A percentile compares a stretch with the other conserved stretches of the same genome.
These are phyloP conservation scores for Colletotrichum orbiculare DNA, from an alignment of 2,329 filamentous ascomycete genomes.

Conservation along the genomic window DNA sequence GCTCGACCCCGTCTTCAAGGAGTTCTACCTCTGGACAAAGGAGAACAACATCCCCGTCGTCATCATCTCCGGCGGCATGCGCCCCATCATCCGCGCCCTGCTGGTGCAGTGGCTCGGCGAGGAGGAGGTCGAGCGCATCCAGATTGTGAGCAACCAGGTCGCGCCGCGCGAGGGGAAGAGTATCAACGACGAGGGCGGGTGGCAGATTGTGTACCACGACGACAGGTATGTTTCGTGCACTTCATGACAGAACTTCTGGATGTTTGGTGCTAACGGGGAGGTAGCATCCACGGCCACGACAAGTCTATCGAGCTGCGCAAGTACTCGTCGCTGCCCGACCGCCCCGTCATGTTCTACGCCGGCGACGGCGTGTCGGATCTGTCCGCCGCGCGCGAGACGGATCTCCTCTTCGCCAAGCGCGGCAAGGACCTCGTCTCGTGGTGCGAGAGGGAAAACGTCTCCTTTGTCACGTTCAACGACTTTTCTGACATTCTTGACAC, in stretches of 20 bases:
- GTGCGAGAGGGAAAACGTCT: constrained; percentile 85
- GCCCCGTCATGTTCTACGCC: constrained; percentile 92
- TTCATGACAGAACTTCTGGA: neutral
- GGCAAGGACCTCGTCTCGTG: constrained; percentile 89
- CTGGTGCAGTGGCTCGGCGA: constrained; percentile 83
- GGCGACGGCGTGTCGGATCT: constrained; percentile 95
- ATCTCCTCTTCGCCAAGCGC: constrained; percentile 92
- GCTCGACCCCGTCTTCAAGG: constrained; percentile 87
- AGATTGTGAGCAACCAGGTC: constrained; percentile 92
- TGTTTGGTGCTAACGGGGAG: neutral
- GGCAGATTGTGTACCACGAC: constrained; percentile 90
- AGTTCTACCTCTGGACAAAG: constrained; percentile 87
- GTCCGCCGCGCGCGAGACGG: constrained; percentile 91
- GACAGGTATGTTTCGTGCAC: constrained; percentile 68
- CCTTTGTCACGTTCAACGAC: constrained; percentile 88
- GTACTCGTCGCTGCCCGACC: constrained; percentile 78
- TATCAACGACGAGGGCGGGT: constrained; percentile 84
- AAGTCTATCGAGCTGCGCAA: constrained; percentile 92
- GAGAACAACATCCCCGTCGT: constrained; percentile 90
- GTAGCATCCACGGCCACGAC: constrained; percentile 90
- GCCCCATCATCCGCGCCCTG: constrained; percentile 87
- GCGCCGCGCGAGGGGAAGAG: constrained; percentile 70
- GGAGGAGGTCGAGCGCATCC: constrained; percentile 78
- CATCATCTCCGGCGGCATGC: constrained; percentile 92
- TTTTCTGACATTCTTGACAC: constrained; percentile 83